phyloP scores from a whole-genome alignment of 257 asterid genomes.

The Gentiana straminea region DNA sequence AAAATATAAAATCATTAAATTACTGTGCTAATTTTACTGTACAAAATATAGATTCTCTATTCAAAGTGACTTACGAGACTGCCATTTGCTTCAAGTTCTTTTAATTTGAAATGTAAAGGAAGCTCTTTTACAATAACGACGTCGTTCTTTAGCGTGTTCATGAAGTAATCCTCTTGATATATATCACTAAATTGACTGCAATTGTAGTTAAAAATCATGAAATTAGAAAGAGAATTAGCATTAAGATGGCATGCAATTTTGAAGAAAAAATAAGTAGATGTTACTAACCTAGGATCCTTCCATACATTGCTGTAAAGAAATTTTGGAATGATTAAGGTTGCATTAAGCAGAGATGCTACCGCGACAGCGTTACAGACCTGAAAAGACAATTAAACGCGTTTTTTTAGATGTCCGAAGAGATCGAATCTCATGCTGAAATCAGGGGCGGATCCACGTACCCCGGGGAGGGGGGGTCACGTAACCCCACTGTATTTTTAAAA shows the following conservation, averaged over 20 bases:
- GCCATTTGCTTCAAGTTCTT: constrained; percentile 63
- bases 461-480: too few species aligned
- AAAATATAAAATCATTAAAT: too few species aligned
- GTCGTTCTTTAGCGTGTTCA: constrained; percentile 47
- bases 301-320: constrained; percentile 96
- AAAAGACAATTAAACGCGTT: background rate
- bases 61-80: constrained; percentile 49
- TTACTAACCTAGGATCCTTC: constrained; percentile 79
- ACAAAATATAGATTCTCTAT: background rate
- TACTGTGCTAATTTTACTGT: too few species aligned
- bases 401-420: too few species aligned
- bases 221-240: background rate
- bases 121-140: constrained; percentile 59
- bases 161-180: constrained; percentile 72
- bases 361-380: constrained; percentile 96
- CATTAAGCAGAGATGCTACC: constrained; percentile 76
- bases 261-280: background rate
- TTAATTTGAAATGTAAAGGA: constrained; percentile 49
- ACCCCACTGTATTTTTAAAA: too few species aligned
- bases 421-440: too few species aligned
- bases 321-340: constrained; percentile 82
- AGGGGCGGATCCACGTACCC: too few species aligned
- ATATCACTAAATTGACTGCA: constrained; percentile 85
- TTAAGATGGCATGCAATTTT: background rate
- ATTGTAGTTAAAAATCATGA: background rate